phyloP scores from a whole-genome alignment of 495 filamentous ascomycete genomes.

The Evansstolkia leycettana region DNA sequence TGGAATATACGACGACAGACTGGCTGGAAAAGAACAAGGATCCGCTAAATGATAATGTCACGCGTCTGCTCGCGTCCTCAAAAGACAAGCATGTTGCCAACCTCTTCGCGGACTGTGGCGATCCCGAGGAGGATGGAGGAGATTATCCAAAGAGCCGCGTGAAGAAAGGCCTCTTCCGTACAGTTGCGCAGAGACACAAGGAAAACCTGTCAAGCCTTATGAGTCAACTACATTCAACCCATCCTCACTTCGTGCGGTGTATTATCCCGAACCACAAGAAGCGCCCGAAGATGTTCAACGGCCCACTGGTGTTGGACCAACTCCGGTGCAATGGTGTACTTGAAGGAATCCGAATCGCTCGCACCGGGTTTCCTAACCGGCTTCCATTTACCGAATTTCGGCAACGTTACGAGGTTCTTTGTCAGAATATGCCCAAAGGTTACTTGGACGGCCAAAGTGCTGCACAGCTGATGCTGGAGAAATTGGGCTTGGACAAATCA shows the following conservation, averaged over 20 bases:
- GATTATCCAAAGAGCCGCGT: slow-evolving; percentile 66
- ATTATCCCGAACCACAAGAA: slow-evolving; percentile 99
- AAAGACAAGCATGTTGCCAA: slow-evolving; percentile 69
- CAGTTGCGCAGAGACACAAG: slow-evolving; percentile 94
- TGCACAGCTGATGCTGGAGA: slow-evolving; percentile 78
- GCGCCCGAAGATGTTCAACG: slow-evolving; percentile 82
- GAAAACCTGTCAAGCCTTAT: slow-evolving; percentile 92
- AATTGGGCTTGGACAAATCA: slow-evolving; percentile 68
- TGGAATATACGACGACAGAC: slow-evolving; percentile 88
- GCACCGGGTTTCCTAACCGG: slow-evolving; percentile 96
- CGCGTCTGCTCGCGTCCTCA: slow-evolving; percentile 72
- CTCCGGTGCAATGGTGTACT: slow-evolving; percentile 96
- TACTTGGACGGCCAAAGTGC: slow-evolving; percentile 83
- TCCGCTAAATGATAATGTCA: slow-evolving; percentile 93
- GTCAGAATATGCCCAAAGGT: slow-evolving; percentile 75
- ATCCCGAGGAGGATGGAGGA: slow-evolving; percentile 54
- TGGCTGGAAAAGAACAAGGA: slow-evolving; percentile 99
- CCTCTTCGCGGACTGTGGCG: slow-evolving; percentile 80
- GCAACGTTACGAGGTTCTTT: slow-evolving; percentile 94
- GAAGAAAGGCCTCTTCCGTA: slow-evolving; percentile 95
- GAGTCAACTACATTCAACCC: slow-evolving; percentile 89
- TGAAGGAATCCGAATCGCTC: slow-evolving; percentile 93
- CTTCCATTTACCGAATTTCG: slow-evolving; percentile 88
- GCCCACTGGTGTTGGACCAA: slow-evolving; percentile 85
- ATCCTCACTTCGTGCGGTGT: slow-evolving; percentile 96